Evolutionary conservation across 805 yeast species (phyloP).

Genomic region (Candida railenensis): DNA sequence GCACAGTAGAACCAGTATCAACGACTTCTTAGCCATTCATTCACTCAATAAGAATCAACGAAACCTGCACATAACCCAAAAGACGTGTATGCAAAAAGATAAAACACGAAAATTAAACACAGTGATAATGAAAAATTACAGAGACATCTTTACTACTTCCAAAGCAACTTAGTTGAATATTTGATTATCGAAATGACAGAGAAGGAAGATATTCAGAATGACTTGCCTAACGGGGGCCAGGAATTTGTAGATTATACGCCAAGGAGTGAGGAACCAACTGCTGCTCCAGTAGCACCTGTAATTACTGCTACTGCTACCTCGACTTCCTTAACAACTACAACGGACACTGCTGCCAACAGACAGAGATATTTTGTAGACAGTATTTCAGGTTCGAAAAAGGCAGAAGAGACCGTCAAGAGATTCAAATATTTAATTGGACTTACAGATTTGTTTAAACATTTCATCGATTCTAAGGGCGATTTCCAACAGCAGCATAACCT

Average conservation of each 20-base stretch:
- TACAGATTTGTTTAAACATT: constrained; percentile 66
- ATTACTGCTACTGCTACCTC: background rate
- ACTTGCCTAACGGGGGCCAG: background rate
- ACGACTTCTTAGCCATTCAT: too few species aligned
- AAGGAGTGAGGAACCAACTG: background rate
- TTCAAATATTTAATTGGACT: constrained; percentile 66
- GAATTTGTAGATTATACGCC: background rate
- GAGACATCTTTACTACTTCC: background rate
- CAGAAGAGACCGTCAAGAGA: constrained; percentile 62
- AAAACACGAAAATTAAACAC: background rate
- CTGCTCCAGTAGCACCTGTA: too few species aligned
- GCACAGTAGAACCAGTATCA: too few species aligned
- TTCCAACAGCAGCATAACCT: constrained; percentile 4
- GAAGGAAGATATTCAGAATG: background rate
- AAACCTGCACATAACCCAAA: background rate
- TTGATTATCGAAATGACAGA: background rate
- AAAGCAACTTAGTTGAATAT: background rate
- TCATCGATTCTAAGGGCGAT: constrained; percentile 61
- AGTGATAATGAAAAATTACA: background rate
- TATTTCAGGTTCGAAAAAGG: constrained; percentile 40
- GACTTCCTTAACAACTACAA: constrained; percentile 1
- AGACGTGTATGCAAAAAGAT: background rate
- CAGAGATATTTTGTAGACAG: constrained; percentile 29
- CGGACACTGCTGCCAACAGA: constrained; percentile 7
- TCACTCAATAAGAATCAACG: too few species aligned